phyloP scores from a whole-genome alignment of 1,139 yeast species.

The Wickerhamomyces sp. region DNA sequence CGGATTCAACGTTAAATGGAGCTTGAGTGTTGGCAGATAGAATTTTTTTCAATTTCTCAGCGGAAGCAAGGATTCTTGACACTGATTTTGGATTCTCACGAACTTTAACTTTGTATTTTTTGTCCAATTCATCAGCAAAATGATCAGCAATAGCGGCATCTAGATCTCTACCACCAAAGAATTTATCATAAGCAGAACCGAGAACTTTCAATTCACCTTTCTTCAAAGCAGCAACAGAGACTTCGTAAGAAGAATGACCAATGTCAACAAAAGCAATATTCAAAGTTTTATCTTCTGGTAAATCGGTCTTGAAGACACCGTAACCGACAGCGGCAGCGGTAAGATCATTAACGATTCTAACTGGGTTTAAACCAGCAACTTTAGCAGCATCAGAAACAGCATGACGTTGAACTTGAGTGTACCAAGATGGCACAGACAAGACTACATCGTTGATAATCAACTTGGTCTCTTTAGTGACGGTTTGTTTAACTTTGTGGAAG shows the following conservation, averaged over 20 bases:
- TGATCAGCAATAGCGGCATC: slow-evolving; percentile 92
- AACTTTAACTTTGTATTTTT: slow-evolving; percentile 90
- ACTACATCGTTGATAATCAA: slow-evolving; percentile 80
- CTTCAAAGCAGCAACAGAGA: slow-evolving; percentile 85
- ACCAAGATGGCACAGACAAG: slow-evolving; percentile 96
- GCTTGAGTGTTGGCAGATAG: slow-evolving; percentile 94
- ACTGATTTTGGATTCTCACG: slow-evolving; percentile 90
- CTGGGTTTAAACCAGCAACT: slow-evolving; percentile 97
- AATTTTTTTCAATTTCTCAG: slow-evolving; percentile 93
- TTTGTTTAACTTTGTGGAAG: slow-evolving; percentile 82
- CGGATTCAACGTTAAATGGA: slow-evolving; percentile 92
- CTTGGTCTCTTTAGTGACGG: slow-evolving; percentile 78
- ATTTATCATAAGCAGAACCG: slow-evolving; percentile 90
- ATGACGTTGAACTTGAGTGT: slow-evolving; percentile 94
- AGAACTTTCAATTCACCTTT: slow-evolving; percentile 93
- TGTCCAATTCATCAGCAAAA: slow-evolving; percentile 87
- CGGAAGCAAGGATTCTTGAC: slow-evolving; percentile 85
- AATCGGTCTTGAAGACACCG: slow-evolving; percentile 96
- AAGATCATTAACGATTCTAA: slow-evolving; percentile 92
- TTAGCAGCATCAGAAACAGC: slow-evolving; percentile 94
- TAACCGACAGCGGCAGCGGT: slow-evolving; percentile 99
- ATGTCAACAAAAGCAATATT: slow-evolving; percentile 91
- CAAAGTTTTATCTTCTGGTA: slow-evolving; percentile 89
- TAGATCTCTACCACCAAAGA: slow-evolving; percentile 97
- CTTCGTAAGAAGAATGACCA: slow-evolving; percentile 95